Evolutionary conservation across 78 protist species (phyloP).

Genomic region (Bigelowiella natans): DNA sequence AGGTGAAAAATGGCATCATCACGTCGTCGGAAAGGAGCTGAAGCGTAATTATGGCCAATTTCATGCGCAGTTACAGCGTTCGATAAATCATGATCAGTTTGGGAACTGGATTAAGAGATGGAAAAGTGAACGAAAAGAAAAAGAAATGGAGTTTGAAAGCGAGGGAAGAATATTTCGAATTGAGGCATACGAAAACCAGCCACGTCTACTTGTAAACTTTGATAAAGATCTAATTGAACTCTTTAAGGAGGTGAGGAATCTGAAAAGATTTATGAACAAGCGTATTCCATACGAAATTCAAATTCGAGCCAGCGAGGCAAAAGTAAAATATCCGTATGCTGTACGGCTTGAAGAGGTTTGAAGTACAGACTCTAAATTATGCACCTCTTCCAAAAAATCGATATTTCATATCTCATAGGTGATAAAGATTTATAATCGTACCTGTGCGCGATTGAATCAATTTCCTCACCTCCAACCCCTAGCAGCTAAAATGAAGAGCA

Average conservation of each 20-base stretch:
- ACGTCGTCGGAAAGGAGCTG: conserved; percentile 16
- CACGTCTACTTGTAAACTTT: neutral
- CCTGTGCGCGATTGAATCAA: neutral
- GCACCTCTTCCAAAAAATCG: too few relatives aligned
- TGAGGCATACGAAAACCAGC: neutral
- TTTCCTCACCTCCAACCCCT: neutral
- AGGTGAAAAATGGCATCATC: conserved; percentile 9
- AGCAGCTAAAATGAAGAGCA: neutral
- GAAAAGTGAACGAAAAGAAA: too few relatives aligned
- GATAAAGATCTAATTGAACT: neutral
- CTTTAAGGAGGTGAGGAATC: neutral
- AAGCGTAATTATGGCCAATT: neutral
- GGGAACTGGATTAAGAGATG: neutral
- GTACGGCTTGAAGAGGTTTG: neutral
- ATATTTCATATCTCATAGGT: neutral
- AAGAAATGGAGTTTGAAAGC: too few relatives aligned
- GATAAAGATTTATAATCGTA: neutral
- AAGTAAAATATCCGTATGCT: neutral
- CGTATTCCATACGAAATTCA: neutral
- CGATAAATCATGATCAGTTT: neutral
- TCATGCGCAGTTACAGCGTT: neutral
- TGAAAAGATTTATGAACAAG: neutral
- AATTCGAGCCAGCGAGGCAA: neutral
- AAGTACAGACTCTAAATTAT: too few relatives aligned
- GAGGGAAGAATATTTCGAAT: neutral